Base-by-base conservation (phyloP, 1,284 basidiomycete genomes). In the Somion occarium region DNA sequence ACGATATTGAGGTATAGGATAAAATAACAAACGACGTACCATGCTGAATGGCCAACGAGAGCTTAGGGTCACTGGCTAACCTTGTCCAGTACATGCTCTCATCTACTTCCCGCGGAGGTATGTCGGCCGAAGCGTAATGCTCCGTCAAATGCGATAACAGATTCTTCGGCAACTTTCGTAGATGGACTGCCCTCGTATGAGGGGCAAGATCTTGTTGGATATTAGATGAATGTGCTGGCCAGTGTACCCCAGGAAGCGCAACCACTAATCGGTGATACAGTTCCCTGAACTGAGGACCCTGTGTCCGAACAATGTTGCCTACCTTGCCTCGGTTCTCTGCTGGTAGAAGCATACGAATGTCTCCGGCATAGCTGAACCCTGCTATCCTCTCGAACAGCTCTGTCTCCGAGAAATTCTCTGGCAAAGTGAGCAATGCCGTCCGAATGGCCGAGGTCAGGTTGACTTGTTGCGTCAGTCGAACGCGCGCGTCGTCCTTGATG, bases 321-420 rank as follows among this genome's bases (percentile, higher is more conserved):
- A 98, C 87, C 72, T 99, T 99, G 56, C 82, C 78, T 22, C 93
- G 85, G 69, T 99, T 98, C 76, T 99, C 96, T 0, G 88, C 93
- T 3, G 93, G 93, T 2, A 96, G 82, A 34, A 82, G 61, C 96
- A 99, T 99, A 30, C 96, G 80, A 44, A 93, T 93, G 66, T 99
- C 97, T 20, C 92, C 92, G 13, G 76, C 73, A 66, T 99, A 99
- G 57, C 84, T 89, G 44, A 99, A 85, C 0, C 87, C 82, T 0
- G 96, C 85, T 45, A 99, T 91, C 45, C 83, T 79, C 58, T 88
- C 83, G 65, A 93, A 99, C 4, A 99, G 79, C 55, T 90, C 79
- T 13, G 78, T 77, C 68, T 97, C 93, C 38, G 83, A 77, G 66
- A 91, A 91, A 13, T 65, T 59, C 39, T 73, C 71, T 0, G 85